Evolutionary conservation across 2,329 filamentous ascomycete species (phyloP).

Genomic region (Trichoderma breve): DNA sequence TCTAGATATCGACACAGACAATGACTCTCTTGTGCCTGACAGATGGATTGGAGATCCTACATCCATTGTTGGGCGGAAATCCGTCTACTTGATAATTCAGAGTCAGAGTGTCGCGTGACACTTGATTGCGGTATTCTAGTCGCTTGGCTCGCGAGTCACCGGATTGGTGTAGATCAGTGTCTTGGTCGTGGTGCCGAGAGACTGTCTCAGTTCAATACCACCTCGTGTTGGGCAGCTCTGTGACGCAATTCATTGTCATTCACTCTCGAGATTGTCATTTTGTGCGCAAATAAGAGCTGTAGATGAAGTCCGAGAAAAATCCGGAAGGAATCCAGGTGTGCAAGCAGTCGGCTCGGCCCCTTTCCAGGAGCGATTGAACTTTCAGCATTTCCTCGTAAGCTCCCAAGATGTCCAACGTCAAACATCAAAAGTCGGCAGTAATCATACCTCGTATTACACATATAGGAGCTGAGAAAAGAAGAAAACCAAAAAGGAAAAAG

Average conservation of each 20-base stretch:
- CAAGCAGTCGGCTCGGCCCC: not conserved
- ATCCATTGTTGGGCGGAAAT: not conserved
- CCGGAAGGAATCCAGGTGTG: not conserved
- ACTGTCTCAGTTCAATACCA: not conserved
- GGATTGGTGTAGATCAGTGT: not conserved
- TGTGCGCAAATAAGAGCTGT: not conserved
- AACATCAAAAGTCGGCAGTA: not conserved
- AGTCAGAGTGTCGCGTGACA: not conserved
- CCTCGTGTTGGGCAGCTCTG: not conserved
- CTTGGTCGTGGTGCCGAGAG: not conserved
- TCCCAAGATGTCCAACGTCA: not conserved
- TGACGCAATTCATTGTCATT: not conserved
- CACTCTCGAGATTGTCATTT: not conserved
- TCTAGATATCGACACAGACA: not conserved
- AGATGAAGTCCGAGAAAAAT: not conserved
- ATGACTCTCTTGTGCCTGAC: not conserved
- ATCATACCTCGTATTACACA: not conserved
- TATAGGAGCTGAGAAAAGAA: not conserved
- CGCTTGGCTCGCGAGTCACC: not conserved
- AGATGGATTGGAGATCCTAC: not conserved
- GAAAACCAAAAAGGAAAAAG: not conserved
- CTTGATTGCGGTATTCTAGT: not conserved
- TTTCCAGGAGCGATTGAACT: not conserved
- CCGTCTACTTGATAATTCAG: not conserved
- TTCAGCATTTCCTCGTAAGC: not conserved